Base-by-base conservation (phyloP, 805 yeast genomes). In the Saturnispora gosingensis region DNA sequence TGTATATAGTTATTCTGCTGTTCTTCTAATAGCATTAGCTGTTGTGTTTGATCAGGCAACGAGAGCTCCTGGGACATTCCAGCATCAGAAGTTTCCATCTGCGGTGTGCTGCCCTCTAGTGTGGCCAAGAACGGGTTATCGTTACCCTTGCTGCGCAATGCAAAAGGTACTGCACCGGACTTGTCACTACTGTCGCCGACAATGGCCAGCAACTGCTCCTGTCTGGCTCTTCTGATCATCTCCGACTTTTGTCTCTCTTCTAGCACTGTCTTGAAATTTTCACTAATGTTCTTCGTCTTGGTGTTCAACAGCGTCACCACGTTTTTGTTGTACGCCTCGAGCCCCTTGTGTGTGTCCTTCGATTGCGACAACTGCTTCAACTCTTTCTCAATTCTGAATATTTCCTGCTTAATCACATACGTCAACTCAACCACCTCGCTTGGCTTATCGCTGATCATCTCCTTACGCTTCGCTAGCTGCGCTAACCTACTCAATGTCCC, bases 371-470 rank as follows among this genome's bases (percentile, higher is more conserved):
- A 69, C 51, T 73, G 79, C 59, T 81, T 81, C 57, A 86, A 74
- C 55, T 75, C 76, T 60, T 83, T 81, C 61, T 87, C 95, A 56
- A 93, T 81, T 57, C 81, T 80, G 63, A 89, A 82, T 48, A 93
- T 82, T 61, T 86, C 95, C 66, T 93, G 97, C 56, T 85, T 86
- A 54, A 85, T 82, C 42, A 89, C 83, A 58, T 83, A 86, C 0
- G 99, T 90, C 56, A 93, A 72, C 66, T 93, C 97, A 20, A 90
- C 87, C 56, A 93, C 88, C 63, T 93, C 98, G 15, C 88, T 83
- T 0, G 98, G 97, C 58, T 85, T 83, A 67, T 93, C 99, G 62
- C 90, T 96, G 58, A 93, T 88, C 63, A 91, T 69, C 18, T 97
- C 95, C 64, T 89, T 90, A 59, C 89, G 75, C 66, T 85, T 88